These are phyloP conservation scores for Sclerotinia sclerotiorum DNA, from an alignment of 2,329 filamentous ascomycete species.

Conservation along the genomic window DNA sequence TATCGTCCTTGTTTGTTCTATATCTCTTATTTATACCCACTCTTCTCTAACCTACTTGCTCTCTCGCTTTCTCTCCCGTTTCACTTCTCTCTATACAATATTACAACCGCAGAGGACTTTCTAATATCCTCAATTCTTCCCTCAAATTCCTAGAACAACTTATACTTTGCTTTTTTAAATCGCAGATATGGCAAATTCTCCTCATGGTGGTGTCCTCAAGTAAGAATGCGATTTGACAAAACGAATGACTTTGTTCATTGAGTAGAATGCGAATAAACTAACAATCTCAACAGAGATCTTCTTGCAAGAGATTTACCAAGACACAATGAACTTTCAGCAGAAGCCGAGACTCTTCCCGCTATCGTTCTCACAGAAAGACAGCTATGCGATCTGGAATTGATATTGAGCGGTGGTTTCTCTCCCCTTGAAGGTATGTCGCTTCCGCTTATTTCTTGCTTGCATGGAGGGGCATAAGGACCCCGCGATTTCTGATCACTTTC, in stretches of 20 bases:
- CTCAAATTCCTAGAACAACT: background rate
- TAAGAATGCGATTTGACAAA: constrained; percentile 25
- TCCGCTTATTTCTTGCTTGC: constrained; percentile 25
- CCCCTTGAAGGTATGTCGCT: constrained; percentile 79
- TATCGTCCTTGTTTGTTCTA: background rate
- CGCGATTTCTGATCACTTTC: constrained; percentile 25
- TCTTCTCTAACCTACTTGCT: background rate
- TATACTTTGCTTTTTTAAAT: background rate
- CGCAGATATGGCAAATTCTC: constrained; percentile 63
- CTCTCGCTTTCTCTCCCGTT: constrained; percentile 16
- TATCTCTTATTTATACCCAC: background rate
- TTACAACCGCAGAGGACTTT: background rate
- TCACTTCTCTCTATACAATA: constrained; percentile 1
- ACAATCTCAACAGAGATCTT: constrained; percentile 59
- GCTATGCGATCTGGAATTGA: constrained; percentile 95
- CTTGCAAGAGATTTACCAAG: constrained; percentile 87
- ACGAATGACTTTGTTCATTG: background rate
- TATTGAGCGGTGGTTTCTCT: constrained; percentile 96
- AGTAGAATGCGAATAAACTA: background rate
- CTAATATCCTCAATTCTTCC: constrained; percentile 12
- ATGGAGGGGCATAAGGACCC: constrained; percentile 35
- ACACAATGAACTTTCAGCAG: constrained; percentile 73
- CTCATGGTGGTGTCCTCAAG: constrained; percentile 93
- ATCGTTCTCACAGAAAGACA: constrained; percentile 88
- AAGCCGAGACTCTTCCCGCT: constrained; percentile 84